Evolutionary conservation across 108 stramenopile species (phyloP).

Genomic region (Cyclotella baltica): DNA sequence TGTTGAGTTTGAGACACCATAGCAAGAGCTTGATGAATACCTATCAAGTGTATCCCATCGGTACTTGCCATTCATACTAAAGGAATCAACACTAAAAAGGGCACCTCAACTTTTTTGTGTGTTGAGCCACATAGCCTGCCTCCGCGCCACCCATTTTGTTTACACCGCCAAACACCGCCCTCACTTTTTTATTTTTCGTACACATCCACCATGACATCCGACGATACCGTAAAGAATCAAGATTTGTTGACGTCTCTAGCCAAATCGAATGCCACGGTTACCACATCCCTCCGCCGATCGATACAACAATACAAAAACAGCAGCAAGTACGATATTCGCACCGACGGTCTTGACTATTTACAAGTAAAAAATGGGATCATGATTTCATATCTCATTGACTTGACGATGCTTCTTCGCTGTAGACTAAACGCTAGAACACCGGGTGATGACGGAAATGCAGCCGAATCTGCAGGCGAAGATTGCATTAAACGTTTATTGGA

Average conservation of each 20-base stretch:
- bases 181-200: no score
- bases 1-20: no score
- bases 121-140: no score
- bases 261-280: slow-evolving; percentile 33
- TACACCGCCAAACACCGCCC: no score
- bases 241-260: slow-evolving; percentile 15
- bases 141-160: no score
- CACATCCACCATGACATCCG: slow-evolving; percentile 10
- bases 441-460: slow-evolving; percentile 25
- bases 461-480: slow-evolving; percentile 11
- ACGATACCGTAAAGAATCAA: background rate
- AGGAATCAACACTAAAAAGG: no score
- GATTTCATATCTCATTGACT: slow-evolving; percentile 82
- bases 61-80: no score
- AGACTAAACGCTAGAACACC: slow-evolving; percentile 5
- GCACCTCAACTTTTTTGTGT: no score
- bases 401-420: slow-evolving; percentile 55
- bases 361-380: slow-evolving; percentile 76
- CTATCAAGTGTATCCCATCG: no score
- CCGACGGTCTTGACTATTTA: slow-evolving; percentile 76
- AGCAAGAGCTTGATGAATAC: no score
- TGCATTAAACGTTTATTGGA: slow-evolving; percentile 65
- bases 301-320: slow-evolving; percentile 33
- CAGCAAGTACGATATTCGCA: slow-evolving; percentile 49
- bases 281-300: slow-evolving; percentile 37